Conservation (phyloP, 495 filamentous ascomycete species). For the Elaphomyces granulatus region DNA sequence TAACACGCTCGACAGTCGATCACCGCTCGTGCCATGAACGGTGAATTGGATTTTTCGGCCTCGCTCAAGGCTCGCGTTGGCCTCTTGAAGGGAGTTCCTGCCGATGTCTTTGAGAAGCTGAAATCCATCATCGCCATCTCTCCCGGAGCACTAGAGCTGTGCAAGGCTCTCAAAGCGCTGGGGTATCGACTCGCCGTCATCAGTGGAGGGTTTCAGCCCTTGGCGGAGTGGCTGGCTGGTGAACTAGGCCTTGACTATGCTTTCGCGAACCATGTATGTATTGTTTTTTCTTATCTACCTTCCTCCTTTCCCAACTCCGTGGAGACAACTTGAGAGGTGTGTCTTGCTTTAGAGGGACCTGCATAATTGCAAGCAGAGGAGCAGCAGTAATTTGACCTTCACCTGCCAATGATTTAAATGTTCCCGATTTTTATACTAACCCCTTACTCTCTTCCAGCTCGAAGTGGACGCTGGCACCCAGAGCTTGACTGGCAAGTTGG, state of each 20-base stretch:
- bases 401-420: too few species aligned
- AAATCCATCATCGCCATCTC: constrained; percentile 59
- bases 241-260: constrained; percentile 75
- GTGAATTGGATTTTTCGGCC: constrained; percentile 84
- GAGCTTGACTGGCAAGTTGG: constrained; percentile 68
- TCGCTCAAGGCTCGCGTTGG: constrained; percentile 64
- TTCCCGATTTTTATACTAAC: constrained; percentile 6
- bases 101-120: constrained; percentile 68
- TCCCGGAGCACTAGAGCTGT: constrained; percentile 60
- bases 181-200: constrained; percentile 80
- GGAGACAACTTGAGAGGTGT: too few species aligned
- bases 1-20: constrained; percentile 40
- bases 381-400: too few species aligned
- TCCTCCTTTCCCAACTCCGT: too few species aligned
- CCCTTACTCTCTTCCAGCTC: constrained; percentile 31
- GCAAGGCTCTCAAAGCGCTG: constrained; percentile 52
- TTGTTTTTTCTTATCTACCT: too few species aligned
- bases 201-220: constrained; percentile 80
- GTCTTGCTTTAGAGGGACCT: too few species aligned
- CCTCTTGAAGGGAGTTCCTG: constrained; percentile 66
- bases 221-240: constrained; percentile 71
- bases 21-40: constrained; percentile 86
- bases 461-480: constrained; percentile 48
- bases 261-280: constrained; percentile 60
- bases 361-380: too few species aligned